Base-by-base conservation (phyloP, 2,329 filamentous ascomycete genomes). In the Talaromyces funiculosus region DNA sequence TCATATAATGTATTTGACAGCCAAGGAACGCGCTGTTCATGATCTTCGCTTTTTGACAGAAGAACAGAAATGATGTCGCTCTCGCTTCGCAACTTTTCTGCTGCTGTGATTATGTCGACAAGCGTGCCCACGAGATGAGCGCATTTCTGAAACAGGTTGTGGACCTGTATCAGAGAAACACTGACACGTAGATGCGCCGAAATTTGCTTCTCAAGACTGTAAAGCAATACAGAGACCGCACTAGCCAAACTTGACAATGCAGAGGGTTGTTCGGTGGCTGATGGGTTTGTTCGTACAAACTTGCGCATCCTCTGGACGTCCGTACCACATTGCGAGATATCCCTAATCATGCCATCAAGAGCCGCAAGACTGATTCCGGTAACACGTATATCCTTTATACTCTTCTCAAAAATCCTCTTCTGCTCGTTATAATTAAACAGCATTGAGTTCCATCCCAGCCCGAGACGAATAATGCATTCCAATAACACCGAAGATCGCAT, bases 1-100 rank as follows among this genome's bases (percentile, higher is more conserved):
- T 90, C 85, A 16, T 86, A 82, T 68, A 90, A 82, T 33, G 90
- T 81, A 22, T 83, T 80, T 20, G 84, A 82, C 22, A 92, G 73
- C 61, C 85, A 82, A 12, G 78, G 77, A 54, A 86, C 84, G 33
- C 82, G 81, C 64, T 89, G 83, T 61, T 91, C 86, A 4, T 86
- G 80, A 10, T 84, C 76, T 56, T 86, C 84, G 1, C 86, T 83
- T 63, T 85, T 82, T 29, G 82, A 76, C 64, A 88, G 88, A 1
- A 89, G 77, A 22, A 81, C 73, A 0, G 86, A 85, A 1, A 90
- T 74, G 24, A 88, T 77, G 24, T 83, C 78, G 59, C 87, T 84
- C 62, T 90, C 88, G 4, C 70, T 81, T 54, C 67, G 77, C 49
- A 69, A 75, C 61, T 47, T 80, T 78, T 62, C 83, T 77, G 67